Conservation (phyloP, 176 grass and related monocot genomes). For the Urochloa ruziziensis region DNA sequence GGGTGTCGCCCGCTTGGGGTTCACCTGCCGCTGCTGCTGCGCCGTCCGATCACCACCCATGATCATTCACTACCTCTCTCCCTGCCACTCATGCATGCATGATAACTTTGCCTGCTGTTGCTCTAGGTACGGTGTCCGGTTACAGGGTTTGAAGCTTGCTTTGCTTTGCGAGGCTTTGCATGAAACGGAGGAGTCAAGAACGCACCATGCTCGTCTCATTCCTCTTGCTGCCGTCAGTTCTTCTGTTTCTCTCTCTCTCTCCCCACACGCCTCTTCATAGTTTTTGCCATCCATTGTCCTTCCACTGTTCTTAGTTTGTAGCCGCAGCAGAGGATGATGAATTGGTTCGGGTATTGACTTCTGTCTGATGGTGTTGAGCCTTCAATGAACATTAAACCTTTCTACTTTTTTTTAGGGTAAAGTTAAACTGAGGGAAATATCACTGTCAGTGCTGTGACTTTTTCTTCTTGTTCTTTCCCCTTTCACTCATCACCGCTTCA, state of each 20-base stretch:
- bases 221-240: slow-evolving; percentile 18
- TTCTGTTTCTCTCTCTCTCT: not conserved
- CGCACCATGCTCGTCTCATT: slow-evolving; percentile 62
- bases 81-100: not conserved
- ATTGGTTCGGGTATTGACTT: slow-evolving; percentile 99
- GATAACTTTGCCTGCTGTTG: not conserved
- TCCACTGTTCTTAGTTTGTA: not conserved
- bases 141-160: slow-evolving; percentile 43
- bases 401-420: too few species aligned
- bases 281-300: not conserved
- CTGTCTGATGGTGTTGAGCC: slow-evolving; percentile 44
- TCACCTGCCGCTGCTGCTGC: slow-evolving; percentile 22
- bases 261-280: not conserved
- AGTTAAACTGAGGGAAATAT: too few species aligned
- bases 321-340: slow-evolving; percentile 59
- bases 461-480: not conserved
- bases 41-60: slow-evolving; percentile 28
- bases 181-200: slow-evolving; percentile 79
- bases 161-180: slow-evolving; percentile 35
- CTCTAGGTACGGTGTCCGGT: slow-evolving; percentile 1
- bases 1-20: slow-evolving; percentile 34
- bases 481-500: not conserved
- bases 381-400: slow-evolving; percentile 29
- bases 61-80: not conserved
- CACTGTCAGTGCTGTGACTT: too few species aligned